Percentiles rank a stretch among this genome's conserved stretches.
phyloP scores from a whole-genome alignment of 257 asterid genomes.

The Anisodus tanguticus region DNA sequence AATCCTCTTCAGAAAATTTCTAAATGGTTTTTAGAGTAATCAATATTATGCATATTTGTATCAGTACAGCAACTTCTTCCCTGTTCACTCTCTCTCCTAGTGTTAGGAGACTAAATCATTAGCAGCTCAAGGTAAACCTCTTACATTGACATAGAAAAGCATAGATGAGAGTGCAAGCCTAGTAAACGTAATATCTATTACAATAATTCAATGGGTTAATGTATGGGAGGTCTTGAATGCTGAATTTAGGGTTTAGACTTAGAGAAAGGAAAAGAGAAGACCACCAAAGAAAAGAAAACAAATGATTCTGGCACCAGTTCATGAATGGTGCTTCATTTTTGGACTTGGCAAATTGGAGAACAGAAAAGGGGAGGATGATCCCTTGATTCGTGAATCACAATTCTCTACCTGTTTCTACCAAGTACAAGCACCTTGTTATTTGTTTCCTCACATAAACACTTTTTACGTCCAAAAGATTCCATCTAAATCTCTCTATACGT shows the following conservation, averaged over 20 bases:
- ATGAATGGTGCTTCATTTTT: constrained; percentile 16
- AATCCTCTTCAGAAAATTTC: background rate
- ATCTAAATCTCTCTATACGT: constrained; percentile 10
- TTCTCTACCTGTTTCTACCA: background rate
- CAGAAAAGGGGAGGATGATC: background rate
- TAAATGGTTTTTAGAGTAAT: background rate
- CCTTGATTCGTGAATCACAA: background rate
- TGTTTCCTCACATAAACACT: background rate
- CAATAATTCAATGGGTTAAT: background rate
- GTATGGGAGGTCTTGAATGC: background rate
- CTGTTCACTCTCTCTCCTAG: background rate
- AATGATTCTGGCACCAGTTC: background rate
- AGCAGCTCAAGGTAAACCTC: constrained; percentile 18
- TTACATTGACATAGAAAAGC: background rate
- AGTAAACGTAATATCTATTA: background rate
- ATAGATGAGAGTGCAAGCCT: background rate
- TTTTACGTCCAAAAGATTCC: background rate
- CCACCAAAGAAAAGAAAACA: constrained; percentile 1
- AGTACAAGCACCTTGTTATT: constrained; percentile 20
- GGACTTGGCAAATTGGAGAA: background rate
- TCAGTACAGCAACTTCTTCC: background rate
- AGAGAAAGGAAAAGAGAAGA: background rate
- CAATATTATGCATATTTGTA: constrained; percentile 23
- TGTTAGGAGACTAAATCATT: constrained; percentile 17
- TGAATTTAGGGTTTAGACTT: background rate